Evolutionary conservation across 306 rosid genomes (phyloP), one percentile per base, ranked within the genome.

Genomic region (Pyrus bretschneideri): DNA sequence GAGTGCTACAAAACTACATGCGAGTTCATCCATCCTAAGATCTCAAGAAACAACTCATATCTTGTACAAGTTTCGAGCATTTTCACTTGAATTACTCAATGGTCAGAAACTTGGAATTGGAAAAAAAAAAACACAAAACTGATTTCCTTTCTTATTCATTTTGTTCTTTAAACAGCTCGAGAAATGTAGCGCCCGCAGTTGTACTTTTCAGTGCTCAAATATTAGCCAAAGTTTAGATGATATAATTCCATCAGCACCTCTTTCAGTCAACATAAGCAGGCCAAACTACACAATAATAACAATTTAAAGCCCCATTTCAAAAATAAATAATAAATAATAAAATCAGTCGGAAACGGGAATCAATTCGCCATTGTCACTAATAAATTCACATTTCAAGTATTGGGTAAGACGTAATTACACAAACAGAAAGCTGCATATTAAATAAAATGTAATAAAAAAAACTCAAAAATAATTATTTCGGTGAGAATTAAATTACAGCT

Each of bases 191-290:
- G 12, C 25, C 9, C 9, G 8, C 33, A 18, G 60, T 4, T 15
- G 59, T 42, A 74, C 27, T 68, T 68, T 22, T 30, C 65, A 67
- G 5, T 63, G 38, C 76, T 52, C 19, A 71, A 54, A 11, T 8
- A 54, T 30, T 22, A 58, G n/a, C 44, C 69, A 74, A 69, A n/a
- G 46, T 13, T 67, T 30, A 14, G 23, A 22, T 55, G 49, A 61
- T 59, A 19, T 12, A 33, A 38, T 70, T 69, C 17, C 51, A 78
- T 61, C 42, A 57, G 60, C 27, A 57, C 30, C 69, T 79, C 63
- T 61, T 49, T 62, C 79, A 74, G 46, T 69, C 59, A 69, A 58
- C 70, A 66, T 3, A 71, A 23, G 25, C 71, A 76, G 66, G 61
- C 30, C 67, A 51, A 44, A 63, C 68, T 0, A 62, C 69, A 31